Evolutionary conservation across 2,329 filamentous ascomycete species (phyloP), one percentile per base, ranked within the genome.

Genomic region (Beauveria bassiana): DNA sequence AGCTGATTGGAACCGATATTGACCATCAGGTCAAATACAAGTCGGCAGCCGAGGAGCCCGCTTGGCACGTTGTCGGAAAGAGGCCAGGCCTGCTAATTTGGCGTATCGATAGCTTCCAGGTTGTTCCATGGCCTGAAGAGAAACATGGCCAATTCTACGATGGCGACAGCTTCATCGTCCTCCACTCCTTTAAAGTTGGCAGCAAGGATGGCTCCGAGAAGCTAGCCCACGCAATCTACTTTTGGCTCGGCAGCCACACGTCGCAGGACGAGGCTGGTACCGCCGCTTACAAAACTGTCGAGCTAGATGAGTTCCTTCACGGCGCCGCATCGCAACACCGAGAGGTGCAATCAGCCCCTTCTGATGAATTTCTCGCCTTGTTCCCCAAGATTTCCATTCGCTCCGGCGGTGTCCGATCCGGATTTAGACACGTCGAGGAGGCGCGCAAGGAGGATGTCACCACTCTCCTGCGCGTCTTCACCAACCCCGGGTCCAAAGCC

Each of bases 231-330:
- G 85, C 88, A 55, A 81, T 89, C 68, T 89, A 86, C 77, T 89
- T 89, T 75, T 89, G 86, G 86, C 78, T 89, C 1, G 86, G 86
- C 5, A 77, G 72, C 57, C 81, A 87, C 68, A 89, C 86, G 0
- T 81, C 83, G 2, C 85, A 88, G 73, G 86, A 89, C 65, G 86
- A 89, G 73, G 85, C 86, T 2, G 86, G 86, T 18, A 85, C 82
- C 0, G 86, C 86, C 0, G 86, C 86, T 2, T 87, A 89, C 74
- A 89, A 89, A 76, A 87, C 86, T 0, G 85, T 88, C 26, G 86
- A 89, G 71, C 76, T 89, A 18, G 86, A 89, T 66, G 86, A 88
- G 71, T 88, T 86, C 68, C 71, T 89, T 55, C 74, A 79, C 46
- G 86, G 86, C 2, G 74, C 78, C 0, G 86, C 86, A 1, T 83